Conservation (phyloP, 176 grass and related monocot species). For the Carex parvula region DNA sequence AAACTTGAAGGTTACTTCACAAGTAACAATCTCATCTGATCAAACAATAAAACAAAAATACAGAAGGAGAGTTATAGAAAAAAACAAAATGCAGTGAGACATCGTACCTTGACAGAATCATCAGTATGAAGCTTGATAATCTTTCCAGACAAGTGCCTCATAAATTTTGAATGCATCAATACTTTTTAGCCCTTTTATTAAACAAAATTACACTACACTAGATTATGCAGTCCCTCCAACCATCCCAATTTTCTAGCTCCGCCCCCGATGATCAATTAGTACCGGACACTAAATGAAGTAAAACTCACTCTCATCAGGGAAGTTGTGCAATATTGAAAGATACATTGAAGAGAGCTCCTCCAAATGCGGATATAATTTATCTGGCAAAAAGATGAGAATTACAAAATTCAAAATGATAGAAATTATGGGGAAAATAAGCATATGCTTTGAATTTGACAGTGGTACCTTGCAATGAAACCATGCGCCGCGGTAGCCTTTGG, state of each 20-base stretch:
- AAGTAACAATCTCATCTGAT: not conserved
- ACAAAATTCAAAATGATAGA: not conserved
- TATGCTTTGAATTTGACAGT: no score
- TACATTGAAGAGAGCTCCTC: conserved; percentile 30
- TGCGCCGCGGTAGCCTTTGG: conserved; percentile 33
- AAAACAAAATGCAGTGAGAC: not conserved
- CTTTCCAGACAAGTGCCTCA: not conserved
- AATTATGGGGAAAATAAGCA: not conserved
- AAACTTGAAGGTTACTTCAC: not conserved
- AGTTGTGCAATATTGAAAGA: conserved; percentile 50
- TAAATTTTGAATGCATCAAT: no score
- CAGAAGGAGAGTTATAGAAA: not conserved
- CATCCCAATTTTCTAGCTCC: no score
- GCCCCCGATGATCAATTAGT: no score
- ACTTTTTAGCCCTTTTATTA: no score
- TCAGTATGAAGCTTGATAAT: not conserved
- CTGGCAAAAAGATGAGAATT: conserved; percentile 32
- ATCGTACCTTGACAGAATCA: not conserved
- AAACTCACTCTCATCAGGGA: conserved; percentile 47
- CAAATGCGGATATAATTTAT: conserved; percentile 30
- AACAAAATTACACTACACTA: no score
- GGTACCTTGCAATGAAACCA: conserved; percentile 79
- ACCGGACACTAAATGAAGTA: not conserved
- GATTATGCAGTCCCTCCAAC: no score
- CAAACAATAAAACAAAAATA: not conserved